phyloP scores from a whole-genome alignment of 139 green algal genomes.

The Diplosphaera chodatii region DNA sequence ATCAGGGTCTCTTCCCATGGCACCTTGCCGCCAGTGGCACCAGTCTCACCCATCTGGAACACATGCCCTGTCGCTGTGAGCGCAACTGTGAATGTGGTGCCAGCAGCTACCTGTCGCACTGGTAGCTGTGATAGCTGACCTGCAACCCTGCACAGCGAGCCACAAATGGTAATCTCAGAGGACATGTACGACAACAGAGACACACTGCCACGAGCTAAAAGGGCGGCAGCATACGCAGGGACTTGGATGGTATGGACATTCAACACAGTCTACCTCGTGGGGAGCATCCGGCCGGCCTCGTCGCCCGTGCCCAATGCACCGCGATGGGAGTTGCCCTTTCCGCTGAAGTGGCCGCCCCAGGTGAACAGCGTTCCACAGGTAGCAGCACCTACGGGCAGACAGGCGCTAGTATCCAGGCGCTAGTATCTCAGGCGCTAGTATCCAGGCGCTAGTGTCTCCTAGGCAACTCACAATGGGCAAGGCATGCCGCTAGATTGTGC shows the following conservation, averaged over 20 bases:
- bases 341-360: slow-evolving; percentile 55
- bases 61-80: slow-evolving; percentile 56
- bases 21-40: slow-evolving; percentile 21
- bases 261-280: slow-evolving; percentile 42
- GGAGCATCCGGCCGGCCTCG: slow-evolving; percentile 42
- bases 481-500: no score
- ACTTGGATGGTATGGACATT: neutral
- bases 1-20: slow-evolving; percentile 38
- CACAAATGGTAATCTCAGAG: no score
- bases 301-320: slow-evolving; percentile 62
- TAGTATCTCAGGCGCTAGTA: no score
- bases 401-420: no score
- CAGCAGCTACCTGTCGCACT: slow-evolving; percentile 56
- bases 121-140: slow-evolving; percentile 11
- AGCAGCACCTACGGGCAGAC: slow-evolving; percentile 2
- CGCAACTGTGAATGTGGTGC: slow-evolving; percentile 71
- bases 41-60: slow-evolving; percentile 75
- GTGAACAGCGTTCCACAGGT: slow-evolving; percentile 60
- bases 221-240: no score
- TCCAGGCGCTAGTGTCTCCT: no score
- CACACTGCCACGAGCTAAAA: no score
- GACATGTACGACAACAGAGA: no score
- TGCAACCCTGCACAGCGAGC: slow-evolving; percentile 25
- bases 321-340: slow-evolving; percentile 34
- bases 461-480: no score